Evolutionary conservation across 208 protist genomes (phyloP).

Genomic region (Trypanosoma congolense): DNA sequence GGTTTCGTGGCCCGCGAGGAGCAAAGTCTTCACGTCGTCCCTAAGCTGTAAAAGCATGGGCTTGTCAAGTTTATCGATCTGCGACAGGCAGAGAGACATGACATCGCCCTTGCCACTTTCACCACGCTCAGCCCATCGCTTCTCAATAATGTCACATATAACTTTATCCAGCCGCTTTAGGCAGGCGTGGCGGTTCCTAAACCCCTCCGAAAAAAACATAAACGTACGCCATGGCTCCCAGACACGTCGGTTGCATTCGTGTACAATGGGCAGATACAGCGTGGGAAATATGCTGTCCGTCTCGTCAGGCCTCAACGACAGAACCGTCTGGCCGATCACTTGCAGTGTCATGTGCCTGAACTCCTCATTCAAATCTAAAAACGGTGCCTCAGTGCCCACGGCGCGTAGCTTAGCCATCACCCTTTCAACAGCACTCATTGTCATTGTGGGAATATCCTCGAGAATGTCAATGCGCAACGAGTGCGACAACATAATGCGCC

Average conservation of each 20-base stretch:
- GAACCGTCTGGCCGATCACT: slow-evolving; percentile 79
- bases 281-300: slow-evolving; percentile 84
- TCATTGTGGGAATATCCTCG: slow-evolving; percentile 75
- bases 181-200: slow-evolving; percentile 55
- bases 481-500: slow-evolving; percentile 73
- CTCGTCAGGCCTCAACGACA: slow-evolving; percentile 79
- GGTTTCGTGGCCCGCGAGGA: slow-evolving; percentile 88
- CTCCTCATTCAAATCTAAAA: slow-evolving; percentile 83
- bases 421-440: slow-evolving; percentile 50
- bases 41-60: slow-evolving; percentile 59
- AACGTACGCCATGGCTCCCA: slow-evolving; percentile 86
- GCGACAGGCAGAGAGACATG: slow-evolving; percentile 78
- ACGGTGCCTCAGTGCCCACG: slow-evolving; percentile 17
- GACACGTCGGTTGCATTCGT: slow-evolving; percentile 85
- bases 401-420: slow-evolving; percentile 57
- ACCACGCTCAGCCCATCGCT: slow-evolving; percentile 50
- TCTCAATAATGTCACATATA: slow-evolving; percentile 66
- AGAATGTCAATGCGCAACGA: slow-evolving; percentile 85
- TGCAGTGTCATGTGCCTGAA: slow-evolving; percentile 89
- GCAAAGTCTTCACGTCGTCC: slow-evolving; percentile 89
- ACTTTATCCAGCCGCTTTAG: slow-evolving; percentile 69
- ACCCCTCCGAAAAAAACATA: slow-evolving; percentile 75
- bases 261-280: slow-evolving; percentile 87
- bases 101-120: slow-evolving; percentile 54
- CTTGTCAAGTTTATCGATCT: slow-evolving; percentile 56